Evolutionary conservation across 192 early-diverging fungal genomes (phyloP), one percentile per base, ranked within the genome.

Genomic region (Coemansia sp.): DNA sequence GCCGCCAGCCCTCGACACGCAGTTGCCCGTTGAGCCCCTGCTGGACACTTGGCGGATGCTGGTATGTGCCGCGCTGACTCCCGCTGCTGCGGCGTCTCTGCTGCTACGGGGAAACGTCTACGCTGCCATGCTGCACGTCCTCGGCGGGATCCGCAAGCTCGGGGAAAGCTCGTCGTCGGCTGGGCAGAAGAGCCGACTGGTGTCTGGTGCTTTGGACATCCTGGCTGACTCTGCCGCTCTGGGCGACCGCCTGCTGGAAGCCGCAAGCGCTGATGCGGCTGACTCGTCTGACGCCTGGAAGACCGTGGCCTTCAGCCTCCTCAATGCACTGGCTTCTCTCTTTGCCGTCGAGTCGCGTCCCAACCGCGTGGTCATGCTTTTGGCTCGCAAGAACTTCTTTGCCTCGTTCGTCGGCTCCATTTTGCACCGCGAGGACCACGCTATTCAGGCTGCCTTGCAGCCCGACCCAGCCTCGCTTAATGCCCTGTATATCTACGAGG

Each of bases 261-360:
- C 87, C 0, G 74, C 93, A 7, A 89, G 90, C 62, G 82, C 86
- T 5, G 97, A 98, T 81, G 97, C 95, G 0, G 87, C 90, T 2
- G 92, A 94, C 66, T 91, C 89, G 5, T 85, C 87, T 31, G 89
- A 88, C 42, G 88, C 92, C 3, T 94, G 91, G 88, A 91, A 93
- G 61, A 93, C 93, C 6, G 88, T 93, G 5, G 92, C 97, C 0
- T 94, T 95, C 62, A 87, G 86, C 7, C 75, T 91, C 4, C 78
- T 98, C 39, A 89, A 91, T 46, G 87, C 89, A 0, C 72, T 98
- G 5, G 86, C 85, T 10, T 68, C 83, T 19, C 72, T 87, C 40
- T 83, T 82, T 53, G 71, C 69, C 63, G 77, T 68, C 31, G 84
- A 85, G 41, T 42, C 74, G 31, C 78, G 74, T 8, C 70, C 84